A percentile compares a stretch with the other conserved stretches of the same genome.
These are phyloP conservation scores for Naganishia vaughanmartiniae DNA, from an alignment of 768 basidiomycete species.

Conservation along the genomic window DNA sequence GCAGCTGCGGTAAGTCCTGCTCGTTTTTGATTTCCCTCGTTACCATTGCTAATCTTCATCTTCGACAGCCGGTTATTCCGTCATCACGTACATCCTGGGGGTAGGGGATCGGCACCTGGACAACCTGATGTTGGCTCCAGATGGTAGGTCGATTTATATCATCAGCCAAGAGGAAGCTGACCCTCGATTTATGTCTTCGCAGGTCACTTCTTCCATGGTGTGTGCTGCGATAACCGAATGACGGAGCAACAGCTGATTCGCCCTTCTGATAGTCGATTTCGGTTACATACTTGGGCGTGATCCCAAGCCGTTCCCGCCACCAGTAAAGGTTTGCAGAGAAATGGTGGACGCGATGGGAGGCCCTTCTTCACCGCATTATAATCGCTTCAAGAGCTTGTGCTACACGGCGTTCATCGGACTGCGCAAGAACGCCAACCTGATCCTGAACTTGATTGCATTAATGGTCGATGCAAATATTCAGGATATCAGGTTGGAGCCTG, in stretches of 20 bases:
- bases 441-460: constrained; percentile 89
- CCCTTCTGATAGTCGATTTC: constrained; percentile 72
- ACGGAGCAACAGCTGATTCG: no score
- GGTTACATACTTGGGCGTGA: constrained; percentile 97
- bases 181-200: neutral
- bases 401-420: constrained; percentile 97
- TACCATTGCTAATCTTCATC: constrained; percentile 28
- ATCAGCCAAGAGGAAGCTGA: neutral
- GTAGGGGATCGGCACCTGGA: constrained; percentile 97
- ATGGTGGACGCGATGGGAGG: constrained; percentile 99
- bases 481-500: constrained; percentile 75
- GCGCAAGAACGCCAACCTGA: constrained; percentile 93
- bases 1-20: constrained; percentile 79
- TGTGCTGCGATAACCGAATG: constrained; percentile 31
- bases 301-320: constrained; percentile 95
- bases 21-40: neutral
- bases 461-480: constrained; percentile 98
- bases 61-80: constrained; percentile 90
- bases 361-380: constrained; percentile 87
- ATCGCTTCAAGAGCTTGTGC: constrained; percentile 91
- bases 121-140: constrained; percentile 85
- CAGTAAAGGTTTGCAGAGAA: constrained; percentile 97
- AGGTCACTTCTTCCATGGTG: constrained; percentile 97
- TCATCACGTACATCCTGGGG: constrained; percentile 90
- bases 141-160: constrained; percentile 58